Evolutionary conservation across 2,329 filamentous ascomycete genomes (phyloP).

Genomic region (Pseudogymnoascus sp.): DNA sequence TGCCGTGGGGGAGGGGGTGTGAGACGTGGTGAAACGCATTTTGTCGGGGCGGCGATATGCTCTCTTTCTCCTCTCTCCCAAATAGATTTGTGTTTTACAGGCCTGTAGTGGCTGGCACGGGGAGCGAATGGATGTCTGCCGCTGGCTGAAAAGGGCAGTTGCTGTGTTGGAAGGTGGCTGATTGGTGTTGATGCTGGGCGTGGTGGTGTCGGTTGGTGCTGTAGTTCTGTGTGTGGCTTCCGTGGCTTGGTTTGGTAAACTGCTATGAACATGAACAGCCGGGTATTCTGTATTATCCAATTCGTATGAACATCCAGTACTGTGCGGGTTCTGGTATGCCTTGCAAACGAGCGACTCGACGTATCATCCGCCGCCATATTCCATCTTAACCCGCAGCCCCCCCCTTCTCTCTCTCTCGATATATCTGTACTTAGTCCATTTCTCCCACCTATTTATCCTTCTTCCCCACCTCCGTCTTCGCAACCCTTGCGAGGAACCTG

Average conservation of each 20-base stretch:
- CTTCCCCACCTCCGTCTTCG: neutral
- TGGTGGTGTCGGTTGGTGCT: neutral
- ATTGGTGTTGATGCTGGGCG: neutral
- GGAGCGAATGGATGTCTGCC: neutral
- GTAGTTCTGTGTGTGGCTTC: neutral
- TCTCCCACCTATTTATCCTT: neutral
- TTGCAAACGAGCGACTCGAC: neutral
- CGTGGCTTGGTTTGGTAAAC: neutral
- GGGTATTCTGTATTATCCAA: neutral
- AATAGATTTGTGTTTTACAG: neutral
- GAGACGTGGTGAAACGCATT: neutral
- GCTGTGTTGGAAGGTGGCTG: neutral
- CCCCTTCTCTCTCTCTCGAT: neutral
- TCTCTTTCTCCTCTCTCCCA: neutral
- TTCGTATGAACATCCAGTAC: too few relatives aligned
- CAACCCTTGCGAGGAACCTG: conserved; percentile 18
- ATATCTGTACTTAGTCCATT: neutral
- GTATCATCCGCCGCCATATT: neutral
- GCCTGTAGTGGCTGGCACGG: neutral
- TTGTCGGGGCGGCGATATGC: neutral
- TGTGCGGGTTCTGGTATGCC: too few relatives aligned
- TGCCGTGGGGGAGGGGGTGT: neutral
- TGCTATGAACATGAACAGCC: neutral
- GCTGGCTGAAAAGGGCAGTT: neutral
- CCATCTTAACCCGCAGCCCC: neutral